Conservation (phyloP, 2,329 filamentous ascomycete genomes). For the Alternaria brassicae region DNA sequence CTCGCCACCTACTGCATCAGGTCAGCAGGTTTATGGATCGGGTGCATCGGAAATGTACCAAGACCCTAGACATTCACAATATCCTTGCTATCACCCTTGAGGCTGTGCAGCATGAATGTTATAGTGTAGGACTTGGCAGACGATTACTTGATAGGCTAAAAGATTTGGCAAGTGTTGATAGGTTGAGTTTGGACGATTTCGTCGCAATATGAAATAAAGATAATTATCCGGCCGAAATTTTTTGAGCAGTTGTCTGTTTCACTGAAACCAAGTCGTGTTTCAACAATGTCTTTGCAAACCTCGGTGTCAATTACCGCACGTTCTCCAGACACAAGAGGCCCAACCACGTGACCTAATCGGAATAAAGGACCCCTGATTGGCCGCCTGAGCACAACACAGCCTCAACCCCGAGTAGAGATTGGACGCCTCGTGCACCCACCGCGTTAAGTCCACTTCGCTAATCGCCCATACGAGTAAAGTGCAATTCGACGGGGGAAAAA, state of each 20-base stretch:
- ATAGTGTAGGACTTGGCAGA: slow-evolving; percentile 6
- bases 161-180: neutral
- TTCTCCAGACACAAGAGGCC: neutral
- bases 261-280: neutral
- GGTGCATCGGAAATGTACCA: slow-evolving; percentile 21
- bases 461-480: neutral
- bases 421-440: slow-evolving; percentile 5
- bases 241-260: neutral
- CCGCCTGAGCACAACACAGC: slow-evolving; percentile 6
- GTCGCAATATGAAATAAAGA: neutral
- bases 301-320: neutral
- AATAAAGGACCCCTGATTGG: neutral
- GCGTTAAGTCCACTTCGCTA: neutral
- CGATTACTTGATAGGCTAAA: slow-evolving; percentile 8
- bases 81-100: slow-evolving; percentile 30
- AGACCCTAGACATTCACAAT: slow-evolving; percentile 27
- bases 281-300: neutral
- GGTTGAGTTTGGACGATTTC: neutral
- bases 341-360: slow-evolving; percentile 3
- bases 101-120: slow-evolving; percentile 23
- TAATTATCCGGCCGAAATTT: neutral
- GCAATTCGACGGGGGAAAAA: neutral
- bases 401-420: slow-evolving; percentile 13
- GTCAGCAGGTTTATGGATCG: slow-evolving; percentile 18
- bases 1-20: slow-evolving; percentile 15